phyloP scores from a whole-genome alignment of 805 yeast species.

The Cyberlindnera nakhonratchasimensis region DNA sequence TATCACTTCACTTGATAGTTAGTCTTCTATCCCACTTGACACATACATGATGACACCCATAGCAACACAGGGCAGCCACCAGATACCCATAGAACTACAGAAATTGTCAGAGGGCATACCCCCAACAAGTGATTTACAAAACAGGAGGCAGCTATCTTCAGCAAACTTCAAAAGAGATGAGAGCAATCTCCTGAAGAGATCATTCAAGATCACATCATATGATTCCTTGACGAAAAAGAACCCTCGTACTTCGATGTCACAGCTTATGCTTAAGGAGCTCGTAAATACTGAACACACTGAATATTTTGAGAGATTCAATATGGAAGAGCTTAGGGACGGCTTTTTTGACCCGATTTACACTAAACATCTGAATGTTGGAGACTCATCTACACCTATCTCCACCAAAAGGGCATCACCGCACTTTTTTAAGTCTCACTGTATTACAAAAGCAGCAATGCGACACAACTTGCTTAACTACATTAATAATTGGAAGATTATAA shows the following conservation, averaged over 20 bases:
- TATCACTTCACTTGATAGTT: background rate
- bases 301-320: slow-evolving; percentile 31
- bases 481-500: slow-evolving; percentile 17
- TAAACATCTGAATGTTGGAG: slow-evolving; percentile 24
- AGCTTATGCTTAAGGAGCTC: slow-evolving; percentile 30
- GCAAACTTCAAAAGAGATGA: slow-evolving; percentile 9
- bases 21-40: background rate
- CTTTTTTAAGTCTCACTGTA: background rate
- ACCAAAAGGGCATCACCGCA: background rate
- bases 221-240: slow-evolving; percentile 8
- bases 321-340: slow-evolving; percentile 47
- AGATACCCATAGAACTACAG: background rate
- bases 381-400: background rate
- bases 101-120: background rate
- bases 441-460: background rate
- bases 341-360: slow-evolving; percentile 45
- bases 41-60: background rate
- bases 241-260: slow-evolving; percentile 36
- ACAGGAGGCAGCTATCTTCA: background rate
- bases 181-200: slow-evolving; percentile 9
- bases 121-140: background rate
- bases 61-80: background rate
- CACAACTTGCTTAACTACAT: background rate
- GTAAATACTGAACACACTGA: slow-evolving; percentile 19
- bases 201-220: slow-evolving; percentile 14